Evolutionary conservation across 2,329 filamentous ascomycete genomes (phyloP).

Genomic region (Colletotrichum truncatum): DNA sequence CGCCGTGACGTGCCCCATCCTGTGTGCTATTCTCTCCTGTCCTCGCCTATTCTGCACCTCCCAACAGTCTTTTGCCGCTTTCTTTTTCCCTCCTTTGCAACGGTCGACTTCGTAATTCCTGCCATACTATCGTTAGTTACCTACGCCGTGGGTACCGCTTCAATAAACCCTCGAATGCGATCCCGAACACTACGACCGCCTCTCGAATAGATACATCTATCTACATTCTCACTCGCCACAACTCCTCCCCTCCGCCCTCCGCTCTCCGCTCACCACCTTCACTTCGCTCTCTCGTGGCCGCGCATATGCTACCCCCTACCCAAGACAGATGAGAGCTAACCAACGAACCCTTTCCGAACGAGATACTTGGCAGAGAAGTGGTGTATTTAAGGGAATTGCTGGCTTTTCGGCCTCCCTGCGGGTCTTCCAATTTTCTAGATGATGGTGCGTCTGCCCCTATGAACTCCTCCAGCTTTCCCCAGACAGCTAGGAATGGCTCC

Average conservation of each 20-base stretch:
- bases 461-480: not conserved
- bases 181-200: slow-evolving; percentile 11
- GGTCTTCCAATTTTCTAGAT: slow-evolving; percentile 52
- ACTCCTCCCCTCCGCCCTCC: not conserved
- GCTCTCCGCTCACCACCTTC: not conserved
- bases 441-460: slow-evolving; percentile 53
- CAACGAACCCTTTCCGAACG: slow-evolving; percentile 24
- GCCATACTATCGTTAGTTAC: slow-evolving; percentile 8
- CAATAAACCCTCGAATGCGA: slow-evolving; percentile 17
- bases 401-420: slow-evolving; percentile 46
- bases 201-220: slow-evolving; percentile 18
- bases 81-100: slow-evolving; percentile 20
- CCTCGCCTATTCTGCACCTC: slow-evolving; percentile 15
- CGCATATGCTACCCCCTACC: slow-evolving; percentile 23
- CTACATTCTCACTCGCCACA: not conserved
- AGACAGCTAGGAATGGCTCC: not conserved
- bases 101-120: slow-evolving; percentile 22
- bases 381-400: slow-evolving; percentile 36
- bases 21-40: not conserved
- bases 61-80: slow-evolving; percentile 25
- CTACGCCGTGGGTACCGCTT: slow-evolving; percentile 13
- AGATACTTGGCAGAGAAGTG: slow-evolving; percentile 24
- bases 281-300: slow-evolving; percentile 1
- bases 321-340: slow-evolving; percentile 26
- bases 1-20: slow-evolving; percentile 22